A percentile compares a stretch with the other conserved stretches of the same genome.
These are phyloP conservation scores for Penicillium rolfsii DNA, from an alignment of 2,329 filamentous ascomycete species.

Conservation along the genomic window DNA sequence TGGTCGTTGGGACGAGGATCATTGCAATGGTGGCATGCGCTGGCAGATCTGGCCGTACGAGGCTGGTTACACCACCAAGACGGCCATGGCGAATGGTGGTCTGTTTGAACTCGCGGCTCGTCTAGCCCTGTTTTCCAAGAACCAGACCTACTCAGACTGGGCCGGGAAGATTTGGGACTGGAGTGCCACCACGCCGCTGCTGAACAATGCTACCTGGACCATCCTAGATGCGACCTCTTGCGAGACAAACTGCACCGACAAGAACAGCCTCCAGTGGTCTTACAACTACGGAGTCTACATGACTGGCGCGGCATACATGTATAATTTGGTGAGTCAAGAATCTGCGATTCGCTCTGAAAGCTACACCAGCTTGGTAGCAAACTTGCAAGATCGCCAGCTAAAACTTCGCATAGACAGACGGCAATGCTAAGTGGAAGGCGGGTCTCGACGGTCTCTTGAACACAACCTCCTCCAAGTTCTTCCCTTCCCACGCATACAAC, in stretches of 20 bases:
- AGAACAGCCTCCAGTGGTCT: slow-evolving; percentile 57
- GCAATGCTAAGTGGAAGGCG: slow-evolving; percentile 55
- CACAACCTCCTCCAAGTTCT: slow-evolving; percentile 52
- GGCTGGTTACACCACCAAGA: slow-evolving; percentile 10
- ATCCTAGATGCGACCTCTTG: slow-evolving; percentile 32
- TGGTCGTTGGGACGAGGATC: slow-evolving; percentile 15
- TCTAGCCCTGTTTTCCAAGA: slow-evolving; percentile 16
- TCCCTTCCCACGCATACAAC: slow-evolving; percentile 46
- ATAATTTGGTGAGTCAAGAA: slow-evolving; percentile 57
- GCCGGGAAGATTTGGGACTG: slow-evolving; percentile 22
- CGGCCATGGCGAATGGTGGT: slow-evolving; percentile 17
- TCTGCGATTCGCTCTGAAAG: neutral
- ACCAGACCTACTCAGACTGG: slow-evolving; percentile 19
- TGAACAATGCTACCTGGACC: slow-evolving; percentile 7
- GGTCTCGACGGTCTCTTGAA: slow-evolving; percentile 61
- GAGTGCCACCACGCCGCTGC: slow-evolving; percentile 10
- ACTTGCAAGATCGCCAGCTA: neutral
- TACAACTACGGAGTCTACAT: slow-evolving; percentile 60
- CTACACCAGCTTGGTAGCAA: too few species aligned
- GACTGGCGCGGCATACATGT: slow-evolving; percentile 65
- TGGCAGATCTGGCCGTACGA: slow-evolving; percentile 39
- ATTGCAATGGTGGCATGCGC: slow-evolving; percentile 18
- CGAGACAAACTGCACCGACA: slow-evolving; percentile 54
- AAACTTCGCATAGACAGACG: slow-evolving; percentile 33
- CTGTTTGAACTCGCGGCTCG: slow-evolving; percentile 20